These are phyloP conservation scores for Naegleria lovaniensis DNA, from an alignment of 208 protist species.

Conservation along the genomic window DNA sequence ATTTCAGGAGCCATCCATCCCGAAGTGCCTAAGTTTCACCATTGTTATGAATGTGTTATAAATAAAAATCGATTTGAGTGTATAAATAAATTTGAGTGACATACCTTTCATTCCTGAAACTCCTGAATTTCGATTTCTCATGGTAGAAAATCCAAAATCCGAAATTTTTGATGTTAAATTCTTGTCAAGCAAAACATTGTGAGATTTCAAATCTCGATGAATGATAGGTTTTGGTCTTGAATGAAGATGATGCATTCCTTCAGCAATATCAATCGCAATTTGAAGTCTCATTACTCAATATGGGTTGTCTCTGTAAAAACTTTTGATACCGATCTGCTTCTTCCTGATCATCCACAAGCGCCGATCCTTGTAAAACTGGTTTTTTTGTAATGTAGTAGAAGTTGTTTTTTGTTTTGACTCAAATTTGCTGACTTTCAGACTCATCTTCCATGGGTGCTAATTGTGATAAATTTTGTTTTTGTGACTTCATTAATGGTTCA, in stretches of 20 bases:
- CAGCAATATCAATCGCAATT: slow-evolving; percentile 20
- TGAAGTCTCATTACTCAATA: not conserved
- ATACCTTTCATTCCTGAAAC: not conserved
- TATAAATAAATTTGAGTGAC: too few species aligned
- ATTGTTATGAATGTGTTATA: too few species aligned
- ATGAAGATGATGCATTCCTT: slow-evolving; percentile 25
- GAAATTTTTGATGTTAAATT: not conserved
- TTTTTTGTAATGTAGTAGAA: not conserved
- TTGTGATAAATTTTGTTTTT: not conserved
- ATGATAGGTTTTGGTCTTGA: not conserved
- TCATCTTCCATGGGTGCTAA: not conserved
- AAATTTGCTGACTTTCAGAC: not conserved
- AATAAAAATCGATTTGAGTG: too few species aligned
- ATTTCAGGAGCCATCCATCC: not conserved
- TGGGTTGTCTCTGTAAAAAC: not conserved
- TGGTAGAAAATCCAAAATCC: not conserved
- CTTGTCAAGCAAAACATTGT: not conserved
- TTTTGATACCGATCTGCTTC: not conserved
- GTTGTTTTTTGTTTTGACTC: not conserved
- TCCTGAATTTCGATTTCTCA: not conserved
- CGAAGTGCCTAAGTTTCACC: not conserved
- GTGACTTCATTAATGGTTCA: not conserved
- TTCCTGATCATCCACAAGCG: not conserved
- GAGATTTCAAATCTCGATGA: slow-evolving; percentile 26
- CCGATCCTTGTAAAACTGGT: not conserved